Evolutionary conservation across 192 early-diverging fungal genomes (phyloP).

Genomic region (Backusella liffmaniae): DNA sequence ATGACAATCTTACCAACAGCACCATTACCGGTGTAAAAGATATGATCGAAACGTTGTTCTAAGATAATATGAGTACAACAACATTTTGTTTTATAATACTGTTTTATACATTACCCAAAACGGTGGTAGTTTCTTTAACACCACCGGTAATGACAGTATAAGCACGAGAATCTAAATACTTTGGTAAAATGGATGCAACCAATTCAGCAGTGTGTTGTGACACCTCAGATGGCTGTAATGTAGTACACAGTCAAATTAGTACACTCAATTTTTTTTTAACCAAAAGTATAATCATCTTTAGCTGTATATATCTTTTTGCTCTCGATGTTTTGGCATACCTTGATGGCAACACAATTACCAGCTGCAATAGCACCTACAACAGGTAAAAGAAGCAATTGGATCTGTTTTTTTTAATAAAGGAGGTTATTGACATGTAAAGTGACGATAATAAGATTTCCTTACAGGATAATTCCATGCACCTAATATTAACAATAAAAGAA

Average conservation of each 20-base stretch:
- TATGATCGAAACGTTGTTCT: slow-evolving; percentile 73
- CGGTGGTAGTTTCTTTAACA: slow-evolving; percentile 66
- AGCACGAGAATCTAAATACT: slow-evolving; percentile 70
- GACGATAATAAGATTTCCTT: background rate
- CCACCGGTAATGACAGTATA: slow-evolving; percentile 79
- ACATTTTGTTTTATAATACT: background rate
- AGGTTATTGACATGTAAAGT: background rate
- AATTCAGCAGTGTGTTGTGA: slow-evolving; percentile 62
- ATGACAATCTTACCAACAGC: slow-evolving; percentile 78
- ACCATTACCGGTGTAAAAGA: slow-evolving; percentile 87
- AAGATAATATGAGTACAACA: slow-evolving; percentile 47
- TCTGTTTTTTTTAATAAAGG: background rate
- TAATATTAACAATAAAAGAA: slow-evolving; percentile 45
- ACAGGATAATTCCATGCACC: slow-evolving; percentile 58
- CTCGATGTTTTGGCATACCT: slow-evolving; percentile 32
- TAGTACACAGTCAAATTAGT: background rate
- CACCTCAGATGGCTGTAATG: slow-evolving; percentile 74
- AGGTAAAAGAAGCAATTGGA: slow-evolving; percentile 70
- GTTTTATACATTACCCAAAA: slow-evolving; percentile 41
- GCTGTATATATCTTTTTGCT: background rate
- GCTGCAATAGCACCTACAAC: slow-evolving; percentile 86
- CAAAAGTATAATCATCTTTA: background rate
- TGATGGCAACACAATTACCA: slow-evolving; percentile 80
- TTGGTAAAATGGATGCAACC: slow-evolving; percentile 61
- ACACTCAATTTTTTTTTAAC: too few relatives aligned